A percentile compares a stretch with the other conserved stretches of the same genome.
phyloP scores from a whole-genome alignment of 2,329 filamentous ascomycete genomes.

The Colletotrichum sp. region DNA sequence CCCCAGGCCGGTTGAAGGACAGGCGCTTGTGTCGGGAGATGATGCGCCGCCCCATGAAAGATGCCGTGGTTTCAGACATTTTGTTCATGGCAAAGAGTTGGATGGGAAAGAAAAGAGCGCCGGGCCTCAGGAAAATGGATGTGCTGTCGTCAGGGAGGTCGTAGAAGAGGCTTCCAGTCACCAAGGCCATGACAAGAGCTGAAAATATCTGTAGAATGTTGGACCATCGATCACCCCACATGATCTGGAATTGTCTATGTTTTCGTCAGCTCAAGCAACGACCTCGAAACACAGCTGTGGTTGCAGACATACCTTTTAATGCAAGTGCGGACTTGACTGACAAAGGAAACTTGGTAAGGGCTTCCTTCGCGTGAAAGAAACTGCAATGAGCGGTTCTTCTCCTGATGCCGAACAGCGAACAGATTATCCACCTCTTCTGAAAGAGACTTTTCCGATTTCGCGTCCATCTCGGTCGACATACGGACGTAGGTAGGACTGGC shows the following conservation, averaged over 20 bases:
- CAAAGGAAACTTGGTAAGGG: slow-evolving; percentile 50
- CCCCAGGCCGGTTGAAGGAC: slow-evolving; percentile 55
- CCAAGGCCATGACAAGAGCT: slow-evolving; percentile 61
- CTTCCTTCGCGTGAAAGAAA: not conserved
- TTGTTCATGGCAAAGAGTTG: slow-evolving; percentile 63
- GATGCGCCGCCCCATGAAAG: slow-evolving; percentile 49
- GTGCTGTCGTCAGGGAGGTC: slow-evolving; percentile 51
- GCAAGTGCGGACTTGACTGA: slow-evolving; percentile 50
- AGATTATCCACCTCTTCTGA: not conserved
- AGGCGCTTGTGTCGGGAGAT: slow-evolving; percentile 53
- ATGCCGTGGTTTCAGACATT: slow-evolving; percentile 56
- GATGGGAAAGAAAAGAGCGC: slow-evolving; percentile 64
- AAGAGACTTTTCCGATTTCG: not conserved
- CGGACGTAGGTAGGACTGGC: slow-evolving; percentile 47
- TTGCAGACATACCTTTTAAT: not conserved
- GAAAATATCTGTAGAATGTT: slow-evolving; percentile 49
- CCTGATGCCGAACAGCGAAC: not conserved
- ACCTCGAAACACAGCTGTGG: too few relatives aligned
- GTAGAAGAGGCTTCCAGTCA: slow-evolving; percentile 67
- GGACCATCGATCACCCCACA: slow-evolving; percentile 55
- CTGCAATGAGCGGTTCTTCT: not conserved
- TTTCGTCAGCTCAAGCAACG: not conserved
- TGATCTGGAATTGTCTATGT: slow-evolving; percentile 55
- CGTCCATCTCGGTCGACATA: slow-evolving; percentile 51
- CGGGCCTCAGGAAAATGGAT: slow-evolving; percentile 58